Percentiles rank a stretch among this genome's conserved stretches.
These are phyloP conservation scores for Metschnikowia peoriensis DNA, from an alignment of 805 yeast species.

Conservation along the genomic window DNA sequence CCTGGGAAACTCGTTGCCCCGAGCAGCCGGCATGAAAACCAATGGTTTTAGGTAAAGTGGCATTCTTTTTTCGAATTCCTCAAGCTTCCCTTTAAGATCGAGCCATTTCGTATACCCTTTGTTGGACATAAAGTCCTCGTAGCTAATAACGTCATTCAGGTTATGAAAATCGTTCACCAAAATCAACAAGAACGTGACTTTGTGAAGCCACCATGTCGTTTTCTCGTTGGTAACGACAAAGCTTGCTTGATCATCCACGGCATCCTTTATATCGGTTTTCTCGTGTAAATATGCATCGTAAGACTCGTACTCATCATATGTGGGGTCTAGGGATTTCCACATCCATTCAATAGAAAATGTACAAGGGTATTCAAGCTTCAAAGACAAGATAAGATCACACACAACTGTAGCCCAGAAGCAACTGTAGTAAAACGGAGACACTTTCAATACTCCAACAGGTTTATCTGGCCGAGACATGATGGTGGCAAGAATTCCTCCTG, in stretches of 20 bases:
- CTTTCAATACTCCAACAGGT: conserved; percentile 22
- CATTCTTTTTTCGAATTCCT: conserved; percentile 29
- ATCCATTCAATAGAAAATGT: conserved; percentile 31
- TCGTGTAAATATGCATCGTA: conserved; percentile 10
- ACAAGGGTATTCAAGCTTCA: conserved; percentile 30
- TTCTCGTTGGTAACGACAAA: conserved; percentile 13
- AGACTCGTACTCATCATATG: conserved; percentile 19
- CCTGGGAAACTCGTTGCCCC: conserved; percentile 27
- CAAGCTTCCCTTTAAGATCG: conserved; percentile 24
- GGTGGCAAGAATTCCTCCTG: conserved; percentile 32
- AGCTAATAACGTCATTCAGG: conserved; percentile 25
- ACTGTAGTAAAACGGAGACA: conserved; percentile 30
- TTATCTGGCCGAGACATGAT: conserved; percentile 22
- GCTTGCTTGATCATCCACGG: conserved; percentile 7
- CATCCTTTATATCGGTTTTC: not conserved
- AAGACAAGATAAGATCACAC: conserved; percentile 35
- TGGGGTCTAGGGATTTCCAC: conserved; percentile 35
- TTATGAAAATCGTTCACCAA: conserved; percentile 30
- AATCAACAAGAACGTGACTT: conserved; percentile 27
- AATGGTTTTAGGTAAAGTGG: conserved; percentile 33
- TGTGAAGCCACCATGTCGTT: conserved; percentile 39
- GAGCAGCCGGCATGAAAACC: conserved; percentile 27
- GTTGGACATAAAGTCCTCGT: conserved; percentile 26
- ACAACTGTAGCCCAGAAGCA: conserved; percentile 38
- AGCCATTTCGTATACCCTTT: conserved; percentile 27